A percentile compares a stretch with the other conserved stretches of the same genome.
Conservation (phyloP, 1,284 basidiomycete species). For the Ceratobasidium theobromae region DNA sequence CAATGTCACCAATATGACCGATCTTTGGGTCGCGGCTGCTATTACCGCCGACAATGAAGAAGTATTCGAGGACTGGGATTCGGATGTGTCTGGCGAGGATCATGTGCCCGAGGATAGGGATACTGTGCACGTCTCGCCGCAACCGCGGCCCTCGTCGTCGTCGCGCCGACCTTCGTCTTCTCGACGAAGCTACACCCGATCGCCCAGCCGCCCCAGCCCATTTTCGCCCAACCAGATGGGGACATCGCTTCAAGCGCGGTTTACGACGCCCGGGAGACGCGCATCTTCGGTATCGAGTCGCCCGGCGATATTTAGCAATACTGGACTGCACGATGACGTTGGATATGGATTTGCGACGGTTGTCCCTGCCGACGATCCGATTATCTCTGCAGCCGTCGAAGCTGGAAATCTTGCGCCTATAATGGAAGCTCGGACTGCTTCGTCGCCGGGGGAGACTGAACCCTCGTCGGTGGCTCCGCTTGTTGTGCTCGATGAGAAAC, state of each 20-base stretch:
- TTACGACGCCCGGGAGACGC: conserved; percentile 24
- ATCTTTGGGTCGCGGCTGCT: conserved; percentile 91
- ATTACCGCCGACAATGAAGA: conserved; percentile 77
- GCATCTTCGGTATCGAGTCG: conserved; percentile 52
- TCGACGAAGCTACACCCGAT: conserved; percentile 26
- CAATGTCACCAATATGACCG: conserved; percentile 83
- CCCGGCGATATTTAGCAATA: conserved; percentile 76
- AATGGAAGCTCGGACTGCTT: conserved; percentile 10
- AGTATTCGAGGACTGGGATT: conserved; percentile 38
- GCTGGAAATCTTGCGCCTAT: conserved; percentile 25
- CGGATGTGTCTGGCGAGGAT: conserved; percentile 65
- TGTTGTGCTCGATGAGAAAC: conserved; percentile 19
- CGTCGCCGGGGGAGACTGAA: conserved; percentile 4
- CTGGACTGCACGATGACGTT: conserved; percentile 61
- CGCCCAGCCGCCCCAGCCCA: neutral
- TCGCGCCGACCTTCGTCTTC: conserved; percentile 28
- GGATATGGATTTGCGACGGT: conserved; percentile 26
- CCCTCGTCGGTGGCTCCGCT: neutral
- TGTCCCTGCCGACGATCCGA: neutral
- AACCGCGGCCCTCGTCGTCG: conserved; percentile 29
- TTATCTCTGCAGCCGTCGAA: conserved; percentile 11
- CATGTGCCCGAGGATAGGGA: conserved; percentile 44
- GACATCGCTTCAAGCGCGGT: conserved; percentile 26
- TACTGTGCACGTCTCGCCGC: conserved; percentile 20
- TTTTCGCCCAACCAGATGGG: neutral